Base-by-base conservation (phyloP, 495 filamentous ascomycete genomes). In the Lentithecium fluviatile region DNA sequence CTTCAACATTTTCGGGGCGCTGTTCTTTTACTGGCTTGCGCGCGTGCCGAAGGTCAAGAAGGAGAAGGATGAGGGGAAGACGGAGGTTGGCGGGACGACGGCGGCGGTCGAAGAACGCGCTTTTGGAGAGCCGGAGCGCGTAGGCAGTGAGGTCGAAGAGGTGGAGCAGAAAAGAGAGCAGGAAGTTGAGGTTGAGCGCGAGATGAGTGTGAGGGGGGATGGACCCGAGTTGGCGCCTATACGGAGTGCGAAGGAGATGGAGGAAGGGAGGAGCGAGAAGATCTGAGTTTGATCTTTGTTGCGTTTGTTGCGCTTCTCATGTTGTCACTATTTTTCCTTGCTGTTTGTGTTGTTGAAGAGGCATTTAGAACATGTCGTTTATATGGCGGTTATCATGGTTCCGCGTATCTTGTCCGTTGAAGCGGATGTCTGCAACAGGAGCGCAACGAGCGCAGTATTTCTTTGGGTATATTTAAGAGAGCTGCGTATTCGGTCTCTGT, bases 21-120 rank as follows among this genome's bases (percentile, higher is more conserved):
- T 75, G 21, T 52, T 62, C 12, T 48, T 77, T 4, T 77, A 77
- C 62, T 77, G 74, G 74, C 56, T 72, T 34, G 59, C 69, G 19
- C 21, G 75, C 1, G 70, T 77, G 54, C 75, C 75, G 20, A 77
- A 74, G 67, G 66, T 59, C 23, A 65, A 60, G 58, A 59, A 62
- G 43, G 58, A 63, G 56, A 66, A 65, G 56, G 43, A 24, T 29
- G 70, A 69, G n/a, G n/a, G n/a, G 24, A 42, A 65, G 55, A 51
- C 20, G 0, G 48, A 15, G 8, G 54, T 56, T 37, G 29, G 46
- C 13, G 32, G n/a, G 1, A 47, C 40, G 1, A 24, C n/a, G 19
- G 59, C 36, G 19, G 52, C 40, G 0, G 13, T 17, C 38, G 46
- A 47, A 17, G 54, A 58, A 20, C 37, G 52, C 13, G 17, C n/a